These are phyloP conservation scores for Blumeriella jaapii DNA, from an alignment of 2,329 filamentous ascomycete species.

Conservation along the genomic window DNA sequence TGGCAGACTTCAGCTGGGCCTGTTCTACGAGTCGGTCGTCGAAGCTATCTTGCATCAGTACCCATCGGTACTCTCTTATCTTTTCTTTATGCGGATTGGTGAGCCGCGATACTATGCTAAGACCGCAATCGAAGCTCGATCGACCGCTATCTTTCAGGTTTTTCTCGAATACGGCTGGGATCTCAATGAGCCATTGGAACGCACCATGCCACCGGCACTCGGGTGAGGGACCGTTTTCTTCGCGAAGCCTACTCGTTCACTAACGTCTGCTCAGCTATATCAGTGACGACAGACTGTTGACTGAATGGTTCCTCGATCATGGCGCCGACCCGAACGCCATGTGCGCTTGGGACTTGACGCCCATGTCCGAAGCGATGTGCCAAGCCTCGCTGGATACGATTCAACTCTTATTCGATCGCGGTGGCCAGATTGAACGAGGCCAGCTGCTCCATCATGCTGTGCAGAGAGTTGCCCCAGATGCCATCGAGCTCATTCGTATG, in stretches of 20 bases:
- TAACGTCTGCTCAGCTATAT: neutral
- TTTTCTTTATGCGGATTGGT: neutral
- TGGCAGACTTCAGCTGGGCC: neutral
- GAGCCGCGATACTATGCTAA: neutral
- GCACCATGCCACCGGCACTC: neutral
- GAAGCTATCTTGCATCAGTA: neutral
- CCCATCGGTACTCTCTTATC: neutral
- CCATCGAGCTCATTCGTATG: no score
- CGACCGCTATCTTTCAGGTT: neutral
- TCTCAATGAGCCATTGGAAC: neutral
- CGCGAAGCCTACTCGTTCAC: neutral
- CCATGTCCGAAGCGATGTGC: no score
- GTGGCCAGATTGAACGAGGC: no score
- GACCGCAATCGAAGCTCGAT: neutral
- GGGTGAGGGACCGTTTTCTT: neutral
- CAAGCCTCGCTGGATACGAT: no score
- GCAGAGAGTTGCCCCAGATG: no score
- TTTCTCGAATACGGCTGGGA: neutral
- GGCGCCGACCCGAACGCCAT: neutral
- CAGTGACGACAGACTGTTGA: neutral
- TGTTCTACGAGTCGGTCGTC: neutral
- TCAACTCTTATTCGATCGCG: no score
- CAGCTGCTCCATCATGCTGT: no score
- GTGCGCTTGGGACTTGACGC: neutral
- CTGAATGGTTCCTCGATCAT: neutral